phyloP scores from a whole-genome alignment of 179 eudicot species.

The Beta lomatogona region DNA sequence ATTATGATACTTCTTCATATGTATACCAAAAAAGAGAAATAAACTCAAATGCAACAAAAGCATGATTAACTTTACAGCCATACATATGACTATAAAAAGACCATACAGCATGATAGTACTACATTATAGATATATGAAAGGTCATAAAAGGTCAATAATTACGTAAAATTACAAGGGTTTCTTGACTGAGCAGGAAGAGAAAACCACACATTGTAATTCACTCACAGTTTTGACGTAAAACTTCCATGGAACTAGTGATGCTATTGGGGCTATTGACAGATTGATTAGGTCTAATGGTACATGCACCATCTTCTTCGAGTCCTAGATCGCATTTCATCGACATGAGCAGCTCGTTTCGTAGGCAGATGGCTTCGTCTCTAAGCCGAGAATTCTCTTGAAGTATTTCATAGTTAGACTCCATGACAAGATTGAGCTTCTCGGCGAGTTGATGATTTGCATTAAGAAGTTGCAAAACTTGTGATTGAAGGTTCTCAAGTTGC shows the following conservation, averaged over 20 bases:
- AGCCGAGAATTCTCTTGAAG: constrained; percentile 38
- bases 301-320: constrained; percentile 14
- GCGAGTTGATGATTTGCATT: constrained; percentile 35
- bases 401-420: constrained; percentile 34
- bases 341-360: constrained; percentile 28
- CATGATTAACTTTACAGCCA: too few species aligned
- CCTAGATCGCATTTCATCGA: constrained; percentile 30
- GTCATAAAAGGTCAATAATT: too few species aligned
- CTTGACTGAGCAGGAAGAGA: too few species aligned
- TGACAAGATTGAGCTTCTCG: constrained; percentile 35
- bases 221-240: constrained; percentile 15
- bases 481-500: constrained; percentile 35
- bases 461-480: constrained; percentile 33
- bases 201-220: too few species aligned
- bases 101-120: too few species aligned
- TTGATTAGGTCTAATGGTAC: constrained; percentile 11
- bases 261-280: background rate
- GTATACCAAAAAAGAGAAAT: too few species aligned
- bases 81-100: too few species aligned
- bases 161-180: too few species aligned
- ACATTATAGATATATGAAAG: too few species aligned
- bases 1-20: too few species aligned
- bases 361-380: constrained; percentile 24
- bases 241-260: constrained; percentile 28
- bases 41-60: too few species aligned